Evolutionary conservation across 2,329 filamentous ascomycete species (phyloP), one percentile per base, ranked within the genome.

Genomic region (Aureobasidium melanogenum): DNA sequence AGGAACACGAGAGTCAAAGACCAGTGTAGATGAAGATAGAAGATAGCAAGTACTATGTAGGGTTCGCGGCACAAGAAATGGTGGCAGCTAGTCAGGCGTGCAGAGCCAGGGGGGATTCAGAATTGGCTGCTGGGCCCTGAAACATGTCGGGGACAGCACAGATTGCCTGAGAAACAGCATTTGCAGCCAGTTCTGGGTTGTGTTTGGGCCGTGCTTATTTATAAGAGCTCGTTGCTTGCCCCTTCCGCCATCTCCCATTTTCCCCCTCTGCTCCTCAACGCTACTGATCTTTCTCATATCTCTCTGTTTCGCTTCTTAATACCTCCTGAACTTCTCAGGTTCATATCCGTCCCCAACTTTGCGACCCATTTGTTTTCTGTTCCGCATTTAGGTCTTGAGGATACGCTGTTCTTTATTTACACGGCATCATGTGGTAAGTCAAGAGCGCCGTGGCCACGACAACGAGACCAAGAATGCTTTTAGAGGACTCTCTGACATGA

Each of bases 391-490:
- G 17, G 44, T 59, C 34, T 59, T 41, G 44, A 56, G 39, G 26
- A 15, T 28, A 38, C 19, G 28, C 30, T 43, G 32, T 39, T 19
- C 56, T 32, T 22, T 59, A 59, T 59, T 59, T 59, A 55, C 51
- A 59, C 54, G 39, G 24, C 52, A 62, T 38, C 32, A 62, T 62
- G 61, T 62, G 61, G 61, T 62, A 47, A 32, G 61, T 26, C 36
- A 32, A 24, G 14, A 39, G 41, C 36, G 1, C 28, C 1, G 22
- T 4, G 50, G 14, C 34, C 7, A 14, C 24, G n/a, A 36, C 30
- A 46, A 12, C 34, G 17, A 47, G 5, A 5, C 32, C 22, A 10
- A 17, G 28, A 22, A 14, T 9, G 3, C 19, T 22, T 15, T 30
- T 19, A 22, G 32, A 36, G 2, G 19, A n/a, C 19, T 6, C 5